phyloP scores from a whole-genome alignment of 1,284 basidiomycete species.

The Moesziomyces sp. region DNA sequence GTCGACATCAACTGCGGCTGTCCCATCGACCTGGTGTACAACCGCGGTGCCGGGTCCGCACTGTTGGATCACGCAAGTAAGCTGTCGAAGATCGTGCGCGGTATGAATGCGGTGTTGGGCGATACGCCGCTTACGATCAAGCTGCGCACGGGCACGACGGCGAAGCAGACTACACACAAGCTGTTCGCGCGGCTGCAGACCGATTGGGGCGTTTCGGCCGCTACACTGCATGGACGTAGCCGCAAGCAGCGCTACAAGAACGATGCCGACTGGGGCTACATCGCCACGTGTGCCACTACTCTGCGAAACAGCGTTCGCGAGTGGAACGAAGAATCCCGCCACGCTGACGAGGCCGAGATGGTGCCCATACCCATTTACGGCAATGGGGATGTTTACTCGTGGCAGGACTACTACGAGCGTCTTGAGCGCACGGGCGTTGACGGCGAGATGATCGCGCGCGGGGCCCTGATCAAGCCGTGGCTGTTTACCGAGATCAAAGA shows the following conservation, averaged over 20 bases:
- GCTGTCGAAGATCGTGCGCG: constrained; percentile 85
- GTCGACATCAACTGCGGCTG: constrained; percentile 97
- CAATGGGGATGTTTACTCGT: constrained; percentile 92
- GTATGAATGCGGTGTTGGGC: constrained; percentile 91
- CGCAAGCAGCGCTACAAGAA: constrained; percentile 67
- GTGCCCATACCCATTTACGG: constrained; percentile 91
- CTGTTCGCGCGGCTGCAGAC: constrained; percentile 83
- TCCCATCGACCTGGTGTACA: constrained; percentile 95
- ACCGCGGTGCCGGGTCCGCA: constrained; percentile 87
- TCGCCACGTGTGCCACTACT: constrained; percentile 83
- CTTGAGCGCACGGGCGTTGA: constrained; percentile 84
- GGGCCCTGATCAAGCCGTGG: constrained; percentile 86
- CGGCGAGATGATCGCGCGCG: constrained; percentile 93
- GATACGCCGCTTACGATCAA: constrained; percentile 96
- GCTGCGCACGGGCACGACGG: constrained; percentile 79
- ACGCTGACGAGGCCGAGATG: constrained; percentile 69
- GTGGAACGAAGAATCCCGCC: constrained; percentile 58
- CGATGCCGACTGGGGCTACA: constrained; percentile 65
- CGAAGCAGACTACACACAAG: constrained; percentile 77
- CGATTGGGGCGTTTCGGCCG: constrained; percentile 82
- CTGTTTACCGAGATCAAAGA: constrained; percentile 94
- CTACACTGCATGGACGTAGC: constrained; percentile 86
- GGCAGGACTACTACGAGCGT: constrained; percentile 82
- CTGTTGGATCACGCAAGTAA: constrained; percentile 85
- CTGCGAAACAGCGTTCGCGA: constrained; percentile 74